Conservation (phyloP, 192 early-diverging fungal species). For the Entophlyctis luteolus region DNA sequence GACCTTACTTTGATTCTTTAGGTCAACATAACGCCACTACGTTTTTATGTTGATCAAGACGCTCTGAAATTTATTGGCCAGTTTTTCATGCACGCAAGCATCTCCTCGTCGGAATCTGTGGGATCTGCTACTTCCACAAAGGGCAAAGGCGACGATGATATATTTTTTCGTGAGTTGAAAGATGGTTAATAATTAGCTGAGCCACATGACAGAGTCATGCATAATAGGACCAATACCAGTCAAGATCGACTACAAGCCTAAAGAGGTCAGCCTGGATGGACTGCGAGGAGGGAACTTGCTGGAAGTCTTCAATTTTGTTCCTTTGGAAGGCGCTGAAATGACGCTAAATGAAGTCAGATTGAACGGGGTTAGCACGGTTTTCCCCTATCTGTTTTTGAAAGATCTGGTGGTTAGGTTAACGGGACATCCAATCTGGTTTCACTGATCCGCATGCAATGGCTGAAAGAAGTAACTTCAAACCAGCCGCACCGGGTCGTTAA, state of each 20-base stretch:
- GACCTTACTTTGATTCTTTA: slow-evolving; percentile 15
- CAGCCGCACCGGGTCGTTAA: slow-evolving; percentile 86
- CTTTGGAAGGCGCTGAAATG: slow-evolving; percentile 88
- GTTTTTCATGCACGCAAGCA: slow-evolving; percentile 65
- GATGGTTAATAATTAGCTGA: not conserved
- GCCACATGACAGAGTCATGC: slow-evolving; percentile 32
- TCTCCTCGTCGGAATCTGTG: not conserved
- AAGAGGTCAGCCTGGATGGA: slow-evolving; percentile 73
- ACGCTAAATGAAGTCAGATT: slow-evolving; percentile 70
- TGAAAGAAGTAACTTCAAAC: slow-evolving; percentile 88
- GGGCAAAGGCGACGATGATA: not conserved
- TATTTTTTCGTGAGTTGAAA: slow-evolving; percentile 18
- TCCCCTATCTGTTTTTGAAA: not conserved
- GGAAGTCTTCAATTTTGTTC: slow-evolving; percentile 90
- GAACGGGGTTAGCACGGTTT: slow-evolving; percentile 56
- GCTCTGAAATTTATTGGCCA: slow-evolving; percentile 75
- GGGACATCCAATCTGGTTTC: slow-evolving; percentile 2
- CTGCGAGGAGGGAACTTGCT: slow-evolving; percentile 70
- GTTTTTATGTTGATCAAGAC: slow-evolving; percentile 92
- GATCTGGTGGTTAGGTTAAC: not conserved
- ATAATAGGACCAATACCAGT: slow-evolving; percentile 72
- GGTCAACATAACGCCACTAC: slow-evolving; percentile 69
- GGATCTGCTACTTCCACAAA: not conserved
- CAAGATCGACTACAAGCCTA: slow-evolving; percentile 97
- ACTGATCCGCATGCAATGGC: slow-evolving; percentile 58